Percentiles rank a stretch among this genome's conserved stretches.
These are phyloP conservation scores for Yamadazyma jaroonii DNA, from an alignment of 1,139 yeast genomes.

Conservation along the genomic window DNA sequence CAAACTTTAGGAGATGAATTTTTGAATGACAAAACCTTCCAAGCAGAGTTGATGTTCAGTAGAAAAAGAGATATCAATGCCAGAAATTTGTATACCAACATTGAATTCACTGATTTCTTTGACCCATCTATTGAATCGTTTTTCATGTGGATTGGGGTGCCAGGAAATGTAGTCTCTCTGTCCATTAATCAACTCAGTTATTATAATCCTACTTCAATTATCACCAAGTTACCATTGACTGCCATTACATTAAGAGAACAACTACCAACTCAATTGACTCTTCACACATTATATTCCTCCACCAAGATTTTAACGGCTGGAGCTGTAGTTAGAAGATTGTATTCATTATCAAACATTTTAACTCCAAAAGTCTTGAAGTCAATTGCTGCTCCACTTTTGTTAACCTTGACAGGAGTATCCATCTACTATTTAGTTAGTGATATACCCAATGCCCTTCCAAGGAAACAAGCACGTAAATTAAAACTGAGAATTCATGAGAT, in stretches of 20 bases:
- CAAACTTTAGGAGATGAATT: conserved; percentile 56
- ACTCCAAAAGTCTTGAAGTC: conserved; percentile 30
- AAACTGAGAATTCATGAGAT: conserved; percentile 56
- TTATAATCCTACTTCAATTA: conserved; percentile 34
- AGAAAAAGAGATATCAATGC: conserved; percentile 64
- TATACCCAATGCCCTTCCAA: conserved; percentile 85
- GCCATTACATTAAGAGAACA: conserved; percentile 32
- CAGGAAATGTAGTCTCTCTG: conserved; percentile 27
- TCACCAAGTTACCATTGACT: conserved; percentile 31
- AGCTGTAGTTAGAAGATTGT: conserved; percentile 34
- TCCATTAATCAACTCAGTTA: conserved; percentile 29
- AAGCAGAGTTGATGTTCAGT: conserved; percentile 80
- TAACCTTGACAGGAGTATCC: conserved; percentile 57
- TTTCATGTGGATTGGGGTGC: conserved; percentile 41
- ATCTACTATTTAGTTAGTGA: conserved; percentile 70
- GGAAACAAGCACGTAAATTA: conserved; percentile 75
- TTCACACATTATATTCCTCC: conserved; percentile 44
- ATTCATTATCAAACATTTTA: conserved; percentile 25
- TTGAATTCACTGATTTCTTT: conserved; percentile 68
- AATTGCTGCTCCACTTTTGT: conserved; percentile 43
- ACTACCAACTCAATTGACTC: conserved; percentile 39
- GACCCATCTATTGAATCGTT: conserved; percentile 71
- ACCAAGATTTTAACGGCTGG: conserved; percentile 45
- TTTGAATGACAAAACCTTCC: conserved; percentile 64
- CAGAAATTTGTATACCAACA: conserved; percentile 55